phyloP scores from a whole-genome alignment of 306 rosid genomes.

The Ziziphus jujuba region DNA sequence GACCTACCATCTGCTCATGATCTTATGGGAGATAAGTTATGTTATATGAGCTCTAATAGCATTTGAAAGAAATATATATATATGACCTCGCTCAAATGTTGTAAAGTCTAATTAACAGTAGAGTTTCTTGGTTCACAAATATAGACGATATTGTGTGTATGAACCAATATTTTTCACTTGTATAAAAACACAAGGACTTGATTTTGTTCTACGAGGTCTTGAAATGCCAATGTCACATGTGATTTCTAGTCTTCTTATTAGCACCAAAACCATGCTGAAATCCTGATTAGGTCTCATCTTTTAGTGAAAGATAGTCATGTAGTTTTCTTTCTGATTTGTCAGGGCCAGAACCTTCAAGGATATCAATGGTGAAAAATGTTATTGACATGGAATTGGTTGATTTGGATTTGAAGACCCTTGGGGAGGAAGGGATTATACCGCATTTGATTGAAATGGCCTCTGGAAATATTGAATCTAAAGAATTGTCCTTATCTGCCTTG shows the following conservation, averaged over 20 bases:
- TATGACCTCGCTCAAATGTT: too few relatives aligned
- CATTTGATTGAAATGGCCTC: conserved; percentile 68
- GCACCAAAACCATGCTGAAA: not conserved
- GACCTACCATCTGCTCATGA: too few relatives aligned
- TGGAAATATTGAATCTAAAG: conserved; percentile 48
- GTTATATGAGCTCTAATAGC: too few relatives aligned
- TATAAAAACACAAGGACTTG: too few relatives aligned
- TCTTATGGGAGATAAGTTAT: too few relatives aligned
- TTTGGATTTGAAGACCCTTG: conserved; percentile 58
- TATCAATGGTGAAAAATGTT: conserved; percentile 52
- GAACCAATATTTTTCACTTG: too few relatives aligned
- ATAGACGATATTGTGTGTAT: too few relatives aligned
- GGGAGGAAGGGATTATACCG: conserved; percentile 68
- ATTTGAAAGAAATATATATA: too few relatives aligned
- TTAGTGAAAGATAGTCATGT: conserved; percentile 1
- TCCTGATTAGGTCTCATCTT: conserved; percentile 7
- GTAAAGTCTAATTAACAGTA: too few relatives aligned
- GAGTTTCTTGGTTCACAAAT: too few relatives aligned
- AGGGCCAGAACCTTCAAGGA: conserved; percentile 69
- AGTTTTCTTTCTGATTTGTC: conserved; percentile 38
- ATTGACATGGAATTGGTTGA: conserved; percentile 51
- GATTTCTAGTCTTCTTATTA: not conserved
- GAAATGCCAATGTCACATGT: too few relatives aligned
- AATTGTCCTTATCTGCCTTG: conserved; percentile 56
- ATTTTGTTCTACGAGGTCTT: too few relatives aligned